These are phyloP conservation scores for Leccinum fibrillosum DNA, from an alignment of 768 basidiomycete species.

Conservation along the genomic window DNA sequence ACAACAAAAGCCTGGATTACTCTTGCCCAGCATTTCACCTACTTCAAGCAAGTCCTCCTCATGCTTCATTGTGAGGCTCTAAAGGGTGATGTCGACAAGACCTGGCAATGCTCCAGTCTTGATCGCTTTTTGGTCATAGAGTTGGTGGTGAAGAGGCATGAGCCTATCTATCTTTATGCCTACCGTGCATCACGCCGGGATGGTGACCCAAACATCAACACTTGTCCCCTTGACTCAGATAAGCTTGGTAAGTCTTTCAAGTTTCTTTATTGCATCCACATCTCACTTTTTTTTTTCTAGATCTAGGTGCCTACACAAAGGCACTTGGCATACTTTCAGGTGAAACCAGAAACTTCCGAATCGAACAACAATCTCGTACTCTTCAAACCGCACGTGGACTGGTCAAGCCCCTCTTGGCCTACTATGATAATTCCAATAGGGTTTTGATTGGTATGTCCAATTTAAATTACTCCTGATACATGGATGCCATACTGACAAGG, in stretches of 20 bases:
- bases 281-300: background rate
- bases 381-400: background rate
- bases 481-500: background rate
- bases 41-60: background rate
- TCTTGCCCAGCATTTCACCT: background rate
- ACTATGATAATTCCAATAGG: background rate
- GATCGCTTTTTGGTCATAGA: background rate
- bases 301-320: background rate
- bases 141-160: background rate
- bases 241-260: background rate
- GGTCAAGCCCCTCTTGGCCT: background rate
- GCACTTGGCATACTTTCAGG: background rate
- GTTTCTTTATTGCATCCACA: background rate
- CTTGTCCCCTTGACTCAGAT: background rate
- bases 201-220: background rate
- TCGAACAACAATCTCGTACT: background rate
- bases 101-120: background rate
- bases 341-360: background rate
- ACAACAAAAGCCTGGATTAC: background rate
- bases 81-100: background rate
- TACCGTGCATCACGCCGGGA: background rate
- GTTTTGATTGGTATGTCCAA: background rate
- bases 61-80: background rate
- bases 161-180: background rate
- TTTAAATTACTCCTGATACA: background rate